phyloP scores from a whole-genome alignment of 2,329 filamentous ascomycete genomes.

The Beauveria scarabaeidicola region DNA sequence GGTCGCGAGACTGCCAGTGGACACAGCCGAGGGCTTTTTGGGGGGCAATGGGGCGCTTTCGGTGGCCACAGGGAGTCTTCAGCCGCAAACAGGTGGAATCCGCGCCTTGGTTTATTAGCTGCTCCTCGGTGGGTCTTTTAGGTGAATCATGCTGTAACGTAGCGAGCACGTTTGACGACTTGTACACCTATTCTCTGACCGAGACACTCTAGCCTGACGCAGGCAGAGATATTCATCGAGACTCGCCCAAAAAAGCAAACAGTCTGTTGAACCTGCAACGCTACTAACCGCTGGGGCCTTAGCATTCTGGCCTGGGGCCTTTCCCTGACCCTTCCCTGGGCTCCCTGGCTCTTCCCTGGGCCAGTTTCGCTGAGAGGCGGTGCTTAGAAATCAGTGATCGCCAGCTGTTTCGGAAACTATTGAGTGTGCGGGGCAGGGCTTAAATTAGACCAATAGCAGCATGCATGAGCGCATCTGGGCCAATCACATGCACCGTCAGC shows the following conservation, averaged over 20 bases:
- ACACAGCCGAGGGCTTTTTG: not conserved
- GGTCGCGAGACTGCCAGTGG: not conserved
- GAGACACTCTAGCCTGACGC: too few species aligned
- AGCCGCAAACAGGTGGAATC: not conserved
- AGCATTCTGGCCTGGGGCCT: too few species aligned
- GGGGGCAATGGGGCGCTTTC: not conserved
- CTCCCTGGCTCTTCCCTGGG: too few species aligned
- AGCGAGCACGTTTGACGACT: not conserved
- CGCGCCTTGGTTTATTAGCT: not conserved
- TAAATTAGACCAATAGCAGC: not conserved
- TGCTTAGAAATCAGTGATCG: not conserved
- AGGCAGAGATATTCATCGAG: too few species aligned
- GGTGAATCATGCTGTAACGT: not conserved
- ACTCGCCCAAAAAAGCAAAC: too few species aligned
- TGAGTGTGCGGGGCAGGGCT: not conserved
- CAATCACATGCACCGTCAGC: not conserved
- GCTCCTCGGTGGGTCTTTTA: not conserved
- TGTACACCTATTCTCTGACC: too few species aligned
- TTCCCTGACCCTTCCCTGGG: too few species aligned
- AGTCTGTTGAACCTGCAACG: too few species aligned
- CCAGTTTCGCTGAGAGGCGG: not conserved
- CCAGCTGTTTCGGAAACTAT: not conserved
- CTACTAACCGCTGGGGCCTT: too few species aligned
- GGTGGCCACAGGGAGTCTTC: not conserved
- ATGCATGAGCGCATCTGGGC: not conserved